Conservation (phyloP, 345 rosid species). For the Eucalyptus sp. region DNA sequence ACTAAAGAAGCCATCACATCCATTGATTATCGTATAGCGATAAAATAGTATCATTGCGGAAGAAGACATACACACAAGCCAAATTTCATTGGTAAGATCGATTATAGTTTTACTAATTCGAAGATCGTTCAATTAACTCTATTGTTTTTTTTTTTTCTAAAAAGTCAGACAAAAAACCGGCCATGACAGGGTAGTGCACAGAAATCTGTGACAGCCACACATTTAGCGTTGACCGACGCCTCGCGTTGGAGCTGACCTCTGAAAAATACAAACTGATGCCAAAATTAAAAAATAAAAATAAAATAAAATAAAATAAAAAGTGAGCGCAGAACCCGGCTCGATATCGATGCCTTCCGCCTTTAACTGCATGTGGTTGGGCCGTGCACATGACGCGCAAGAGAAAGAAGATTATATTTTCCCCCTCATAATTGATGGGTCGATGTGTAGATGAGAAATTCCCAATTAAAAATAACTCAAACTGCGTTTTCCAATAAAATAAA, state of each 20-base stretch:
- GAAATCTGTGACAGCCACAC: neutral
- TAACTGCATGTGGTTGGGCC: neutral
- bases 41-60: neutral
- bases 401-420: neutral
- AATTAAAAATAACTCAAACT: neutral
- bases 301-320: neutral
- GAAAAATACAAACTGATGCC: neutral
- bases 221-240: conserved; percentile 7
- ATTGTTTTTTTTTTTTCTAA: too few species aligned
- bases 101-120: neutral
- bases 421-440: neutral
- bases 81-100: neutral
- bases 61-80: neutral
- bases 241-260: neutral
- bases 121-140: neutral
- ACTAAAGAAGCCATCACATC: neutral
- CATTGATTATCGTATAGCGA: neutral
- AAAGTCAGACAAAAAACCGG: neutral
- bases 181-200: neutral
- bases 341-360: neutral
- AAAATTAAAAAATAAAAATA: neutral
- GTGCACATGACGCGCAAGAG: neutral
- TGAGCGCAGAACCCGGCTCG: neutral
- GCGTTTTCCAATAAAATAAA: neutral
- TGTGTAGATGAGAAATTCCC: neutral